Conservation (phyloP, 1,139 yeast genomes). For the Yamadazyma buinensis region DNA sequence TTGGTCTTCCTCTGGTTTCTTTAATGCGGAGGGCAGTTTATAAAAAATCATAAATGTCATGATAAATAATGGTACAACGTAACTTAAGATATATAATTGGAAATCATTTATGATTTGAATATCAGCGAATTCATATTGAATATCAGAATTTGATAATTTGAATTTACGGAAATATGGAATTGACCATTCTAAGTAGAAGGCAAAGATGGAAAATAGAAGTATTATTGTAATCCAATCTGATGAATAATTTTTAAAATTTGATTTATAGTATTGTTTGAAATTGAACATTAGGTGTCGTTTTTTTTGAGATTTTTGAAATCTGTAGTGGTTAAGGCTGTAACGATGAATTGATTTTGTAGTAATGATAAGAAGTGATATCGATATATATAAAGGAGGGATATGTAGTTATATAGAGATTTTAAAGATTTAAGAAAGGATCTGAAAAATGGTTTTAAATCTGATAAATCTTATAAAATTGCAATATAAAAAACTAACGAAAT, state of each 20-base stretch:
- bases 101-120: conserved; percentile 38
- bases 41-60: conserved; percentile 10
- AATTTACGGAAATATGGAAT: conserved; percentile 37
- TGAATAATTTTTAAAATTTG: conserved; percentile 5
- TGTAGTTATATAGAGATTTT: too few species aligned
- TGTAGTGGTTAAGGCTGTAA: too few species aligned
- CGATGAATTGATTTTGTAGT: too few species aligned
- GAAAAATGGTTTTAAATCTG: too few species aligned
- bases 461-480: too few species aligned
- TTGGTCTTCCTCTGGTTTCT: neutral
- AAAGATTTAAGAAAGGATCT: too few species aligned
- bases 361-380: too few species aligned
- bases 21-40: too few species aligned
- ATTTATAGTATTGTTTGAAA: conserved; percentile 6
- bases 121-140: conserved; percentile 45
- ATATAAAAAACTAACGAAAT: too few species aligned
- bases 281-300: too few species aligned
- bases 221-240: conserved; percentile 35
- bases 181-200: conserved; percentile 34
- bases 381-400: too few species aligned
- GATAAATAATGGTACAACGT: conserved; percentile 19
- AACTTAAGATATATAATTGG: conserved; percentile 22
- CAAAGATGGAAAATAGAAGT: conserved; percentile 27
- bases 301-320: too few species aligned
- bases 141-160: conserved; percentile 27